A percentile compares a stretch with the other conserved stretches of the same genome.
Conservation (phyloP, 2,329 filamentous ascomycete species). For the Ilyonectria mors-panacis region DNA sequence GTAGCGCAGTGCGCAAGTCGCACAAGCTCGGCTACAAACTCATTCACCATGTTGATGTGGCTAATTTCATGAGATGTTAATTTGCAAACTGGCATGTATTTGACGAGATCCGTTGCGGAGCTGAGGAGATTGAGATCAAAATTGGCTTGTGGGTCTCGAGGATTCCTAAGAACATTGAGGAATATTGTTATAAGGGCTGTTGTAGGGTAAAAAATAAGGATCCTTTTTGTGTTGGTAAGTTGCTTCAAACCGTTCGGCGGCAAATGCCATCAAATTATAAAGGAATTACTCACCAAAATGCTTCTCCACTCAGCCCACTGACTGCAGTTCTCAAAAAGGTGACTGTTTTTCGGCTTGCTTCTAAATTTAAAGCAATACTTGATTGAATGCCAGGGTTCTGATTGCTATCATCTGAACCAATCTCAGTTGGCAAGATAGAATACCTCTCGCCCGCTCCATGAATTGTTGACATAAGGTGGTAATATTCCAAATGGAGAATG, state of each 20-base stretch:
- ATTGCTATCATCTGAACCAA: constrained; percentile 26
- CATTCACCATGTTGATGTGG: constrained; percentile 58
- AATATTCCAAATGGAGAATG: constrained; percentile 68
- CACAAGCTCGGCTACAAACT: constrained; percentile 62
- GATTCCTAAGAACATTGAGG: constrained; percentile 67
- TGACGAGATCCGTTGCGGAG: constrained; percentile 60
- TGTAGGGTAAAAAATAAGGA: constrained; percentile 65
- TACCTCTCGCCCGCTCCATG: constrained; percentile 67
- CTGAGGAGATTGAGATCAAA: constrained; percentile 64
- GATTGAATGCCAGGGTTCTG: constrained; percentile 52
- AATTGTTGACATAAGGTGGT: constrained; percentile 68
- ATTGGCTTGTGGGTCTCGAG: constrained; percentile 58
- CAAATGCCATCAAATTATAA: too few relatives aligned
- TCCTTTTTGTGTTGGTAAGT: too few relatives aligned
- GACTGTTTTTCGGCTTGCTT: constrained; percentile 69
- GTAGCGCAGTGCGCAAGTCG: constrained; percentile 58
- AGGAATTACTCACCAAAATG: constrained; percentile 62
- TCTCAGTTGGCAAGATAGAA: not conserved
- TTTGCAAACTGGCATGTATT: constrained; percentile 52
- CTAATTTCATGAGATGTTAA: constrained; percentile 54
- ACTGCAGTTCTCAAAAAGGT: constrained; percentile 62
- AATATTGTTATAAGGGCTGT: constrained; percentile 69
- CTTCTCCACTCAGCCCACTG: constrained; percentile 59
- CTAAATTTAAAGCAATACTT: constrained; percentile 66
- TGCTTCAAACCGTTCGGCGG: too few relatives aligned